These are phyloP conservation scores for Podila epicladia DNA, from an alignment of 192 early-diverging fungal species.

Conservation along the genomic window DNA sequence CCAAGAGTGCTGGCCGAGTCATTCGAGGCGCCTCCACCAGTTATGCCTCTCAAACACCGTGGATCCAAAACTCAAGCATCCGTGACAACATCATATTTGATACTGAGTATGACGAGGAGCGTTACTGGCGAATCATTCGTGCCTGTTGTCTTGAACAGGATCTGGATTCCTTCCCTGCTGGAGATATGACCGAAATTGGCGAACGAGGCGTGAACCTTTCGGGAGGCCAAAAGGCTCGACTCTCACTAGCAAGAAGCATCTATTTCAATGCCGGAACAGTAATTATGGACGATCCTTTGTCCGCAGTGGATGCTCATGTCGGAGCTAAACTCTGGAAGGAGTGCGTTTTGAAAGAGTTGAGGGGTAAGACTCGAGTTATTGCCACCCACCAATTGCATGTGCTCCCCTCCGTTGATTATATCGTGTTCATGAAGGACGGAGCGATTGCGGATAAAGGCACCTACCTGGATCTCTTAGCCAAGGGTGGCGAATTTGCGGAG, in stretches of 20 bases:
- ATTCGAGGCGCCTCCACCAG: conserved; percentile 1
- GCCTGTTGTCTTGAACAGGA: conserved; percentile 76
- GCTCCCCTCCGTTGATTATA: conserved; percentile 53
- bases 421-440: conserved; percentile 75
- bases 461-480: conserved; percentile 66
- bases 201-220: conserved; percentile 88
- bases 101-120: conserved; percentile 35
- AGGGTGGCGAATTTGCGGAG: conserved; percentile 61
- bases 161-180: conserved; percentile 76
- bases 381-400: conserved; percentile 78
- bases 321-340: conserved; percentile 39
- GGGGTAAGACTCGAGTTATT: conserved; percentile 73
- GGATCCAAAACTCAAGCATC: conserved; percentile 74
- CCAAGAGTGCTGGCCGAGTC: conserved; percentile 30
- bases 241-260: conserved; percentile 30
- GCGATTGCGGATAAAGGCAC: conserved; percentile 69
- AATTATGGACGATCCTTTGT: conserved; percentile 56
- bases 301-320: conserved; percentile 67
- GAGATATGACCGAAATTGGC: conserved; percentile 90
- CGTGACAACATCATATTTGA: conserved; percentile 76
- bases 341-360: conserved; percentile 36
- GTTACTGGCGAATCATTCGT: conserved; percentile 39
- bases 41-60: conserved; percentile 23
- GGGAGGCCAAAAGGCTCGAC: conserved; percentile 86
- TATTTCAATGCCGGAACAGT: conserved; percentile 67